Base-by-base conservation (phyloP, 257 asterid species). In the Solanum chmielewskii region DNA sequence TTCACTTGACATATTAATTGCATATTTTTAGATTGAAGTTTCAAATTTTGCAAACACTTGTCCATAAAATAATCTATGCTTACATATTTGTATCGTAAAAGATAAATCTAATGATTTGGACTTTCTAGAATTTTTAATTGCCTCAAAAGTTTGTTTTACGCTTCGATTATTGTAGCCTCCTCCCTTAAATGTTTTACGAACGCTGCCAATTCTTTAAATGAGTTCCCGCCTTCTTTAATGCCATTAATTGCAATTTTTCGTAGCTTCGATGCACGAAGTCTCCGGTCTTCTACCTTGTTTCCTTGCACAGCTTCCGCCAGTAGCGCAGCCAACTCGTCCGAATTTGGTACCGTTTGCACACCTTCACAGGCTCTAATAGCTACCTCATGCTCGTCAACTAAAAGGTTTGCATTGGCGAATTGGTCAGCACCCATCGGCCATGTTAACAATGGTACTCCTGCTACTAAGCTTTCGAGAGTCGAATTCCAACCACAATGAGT, bases 351-450 rank as follows among this genome's bases (percentile, higher is more conserved):
- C 1, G 94, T 87, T 20, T 91, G 83, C 0, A 41, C 93, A 86
- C 98, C 98, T 52, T 95, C 96, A 62, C 97, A 92, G 23, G 93
- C 93, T 81, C 93, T 91, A 47, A 89, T 47, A 3, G 95, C 98
- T 3, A 96, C 88, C 52, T 86, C 91, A 75, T 93, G 69, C 52
- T 94, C 90, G 21, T 95, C 97, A 68, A 92, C 98, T 84, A 96
- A 35, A 85, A 95, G 45, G 11, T 93, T 92, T 1, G 99, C 94
- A 23, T 96, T 89, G 18, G 89, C 4, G 39, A 76, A 96, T 49
- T 96, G 98, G 41, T 96, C 99, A 1, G 98, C 99, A 0, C 93
- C 89, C 99, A 96, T 96, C 1, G 99, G 97, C 99, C 99, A 96
- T 0, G 96, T 89, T 73, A 95, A 84, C 96, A 95, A 89, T 2